Percentiles rank a stretch among this genome's conserved stretches.
Conservation (phyloP, 1,284 basidiomycete genomes). For the Heterobasidion parviporum region DNA sequence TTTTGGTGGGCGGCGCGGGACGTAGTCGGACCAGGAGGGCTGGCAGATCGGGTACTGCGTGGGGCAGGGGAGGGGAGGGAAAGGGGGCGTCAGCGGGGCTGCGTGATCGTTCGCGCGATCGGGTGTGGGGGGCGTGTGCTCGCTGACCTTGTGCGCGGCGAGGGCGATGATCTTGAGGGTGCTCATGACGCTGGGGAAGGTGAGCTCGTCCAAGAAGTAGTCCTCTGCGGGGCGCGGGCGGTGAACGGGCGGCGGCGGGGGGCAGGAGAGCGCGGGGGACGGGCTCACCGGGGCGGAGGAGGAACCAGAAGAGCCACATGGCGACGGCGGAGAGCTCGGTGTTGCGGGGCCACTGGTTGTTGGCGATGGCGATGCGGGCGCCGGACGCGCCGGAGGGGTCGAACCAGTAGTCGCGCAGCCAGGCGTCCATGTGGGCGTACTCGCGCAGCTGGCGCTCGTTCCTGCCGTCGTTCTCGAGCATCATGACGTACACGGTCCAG, state of each 20-base stretch:
- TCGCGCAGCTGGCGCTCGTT: conserved; percentile 36
- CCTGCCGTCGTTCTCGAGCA: conserved; percentile 48
- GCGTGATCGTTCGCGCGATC: not conserved
- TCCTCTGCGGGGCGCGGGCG: conserved; percentile 31
- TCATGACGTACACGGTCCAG: conserved; percentile 45
- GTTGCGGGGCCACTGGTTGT: conserved; percentile 25
- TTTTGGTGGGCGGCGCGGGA: conserved; percentile 22
- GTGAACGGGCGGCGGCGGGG: conserved; percentile 4
- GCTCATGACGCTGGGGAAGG: conserved; percentile 35
- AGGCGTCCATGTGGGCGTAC: conserved; percentile 26
- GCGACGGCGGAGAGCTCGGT: conserved; percentile 25
- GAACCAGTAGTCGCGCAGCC: conserved; percentile 31
- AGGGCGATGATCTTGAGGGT: conserved; percentile 55
- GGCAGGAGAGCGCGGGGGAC: not conserved
- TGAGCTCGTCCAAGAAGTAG: conserved; percentile 28
- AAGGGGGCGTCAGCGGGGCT: not conserved
- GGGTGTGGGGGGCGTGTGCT: not conserved
- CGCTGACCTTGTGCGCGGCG: conserved; percentile 55
- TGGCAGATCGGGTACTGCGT: conserved; percentile 50
- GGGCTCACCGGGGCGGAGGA: conserved; percentile 49
- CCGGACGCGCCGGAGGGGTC: conserved; percentile 24
- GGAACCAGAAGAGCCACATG: conserved; percentile 38
- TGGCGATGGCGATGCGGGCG: conserved; percentile 18
- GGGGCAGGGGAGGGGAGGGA: not conserved
- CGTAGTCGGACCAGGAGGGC: conserved; percentile 51